A percentile compares a stretch with the other conserved stretches of the same genome.
phyloP scores from a whole-genome alignment of 306 rosid genomes.

The Ammopiptanthus mongolicus region DNA sequence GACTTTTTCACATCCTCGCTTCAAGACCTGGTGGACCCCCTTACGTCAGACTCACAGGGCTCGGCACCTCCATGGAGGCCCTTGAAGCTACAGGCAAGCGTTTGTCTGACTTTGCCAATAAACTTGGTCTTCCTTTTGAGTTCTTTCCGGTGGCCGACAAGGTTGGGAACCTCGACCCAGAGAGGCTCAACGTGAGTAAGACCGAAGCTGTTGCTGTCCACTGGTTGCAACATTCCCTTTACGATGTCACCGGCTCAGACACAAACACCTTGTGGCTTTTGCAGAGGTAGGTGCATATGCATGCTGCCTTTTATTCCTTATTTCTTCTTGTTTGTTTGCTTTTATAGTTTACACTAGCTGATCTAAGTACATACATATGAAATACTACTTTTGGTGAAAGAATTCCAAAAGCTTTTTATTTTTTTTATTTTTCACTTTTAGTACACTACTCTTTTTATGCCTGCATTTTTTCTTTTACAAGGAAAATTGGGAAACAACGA shows the following conservation, averaged over 20 bases:
- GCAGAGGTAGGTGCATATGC: conserved; percentile 55
- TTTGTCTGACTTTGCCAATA: conserved; percentile 76
- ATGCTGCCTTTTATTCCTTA: background rate
- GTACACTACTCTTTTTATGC: background rate
- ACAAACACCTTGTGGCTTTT: conserved; percentile 84
- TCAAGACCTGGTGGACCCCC: conserved; percentile 96
- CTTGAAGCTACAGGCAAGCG: conserved; percentile 92
- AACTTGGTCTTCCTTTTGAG: conserved; percentile 88
- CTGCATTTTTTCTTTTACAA: background rate
- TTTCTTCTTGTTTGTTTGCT: background rate
- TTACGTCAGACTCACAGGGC: conserved; percentile 78
- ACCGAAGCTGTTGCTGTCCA: conserved; percentile 97
- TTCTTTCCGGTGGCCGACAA: conserved; percentile 82
- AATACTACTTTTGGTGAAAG: conserved; percentile 24
- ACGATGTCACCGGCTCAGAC: conserved; percentile 95
- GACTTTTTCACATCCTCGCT: conserved; percentile 83
- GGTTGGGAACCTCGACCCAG: conserved; percentile 76
- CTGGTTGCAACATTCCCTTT: conserved; percentile 96
- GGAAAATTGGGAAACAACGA: background rate
- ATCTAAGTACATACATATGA: conserved; percentile 1
- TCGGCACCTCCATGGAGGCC: conserved; percentile 79
- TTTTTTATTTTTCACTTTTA: conserved; percentile 2
- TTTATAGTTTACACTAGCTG: background rate
- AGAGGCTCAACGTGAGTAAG: conserved; percentile 65
- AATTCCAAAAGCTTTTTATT: background rate